Base-by-base conservation (phyloP, 2,329 filamentous ascomycete species). In the Beauveria rudraprayagi region DNA sequence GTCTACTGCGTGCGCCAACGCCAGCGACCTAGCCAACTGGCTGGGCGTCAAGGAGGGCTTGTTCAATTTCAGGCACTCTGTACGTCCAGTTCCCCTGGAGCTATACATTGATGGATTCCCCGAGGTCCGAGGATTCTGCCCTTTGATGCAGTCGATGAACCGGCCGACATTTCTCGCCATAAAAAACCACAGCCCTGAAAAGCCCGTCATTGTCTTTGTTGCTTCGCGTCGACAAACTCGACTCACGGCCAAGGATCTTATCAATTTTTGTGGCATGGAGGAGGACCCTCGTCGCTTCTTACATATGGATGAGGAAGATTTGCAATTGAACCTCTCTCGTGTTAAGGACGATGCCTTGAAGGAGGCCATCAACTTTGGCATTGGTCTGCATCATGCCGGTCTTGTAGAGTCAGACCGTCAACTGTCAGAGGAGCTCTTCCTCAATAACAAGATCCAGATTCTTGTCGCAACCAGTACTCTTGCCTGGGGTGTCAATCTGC, bases 61-160 rank as follows among this genome's bases (percentile, higher is more conserved):
- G 26, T 99, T 96, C 83, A 99, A 99, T 75, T 99, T 99, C 76
- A 85, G 92, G 30, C 94, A 99, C 71, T 97, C 92, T 0, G 95
- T 99, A 41, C 91, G 94, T 26, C 94, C 95, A 2, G 95, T 99
- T 10, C 94, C 95, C 0, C 76, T 99, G 44, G 93, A 99, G 72
- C 90, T 97, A 48, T 99, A 91, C 74, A 99, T 99, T 66, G 94
- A 99, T 71, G 95, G 94, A 0, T 99, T 99, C 71, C 92, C 94
- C 0, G 91, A 97, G 70, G 89, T 94, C 66, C 85, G 93, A 63
- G 94, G 94, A 0, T 99, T 99, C 77, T 97, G 93, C 68, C 92
- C 94, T 0, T 76, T 99, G 66, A 99, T 99, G 94, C 93, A 97
- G 75, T 96, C 92, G 0, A 99, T 99, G 94, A 99, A 99, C 70